Evolutionary conservation across 179 eudicot genomes (phyloP).

Genomic region (Beta corolliflora): DNA sequence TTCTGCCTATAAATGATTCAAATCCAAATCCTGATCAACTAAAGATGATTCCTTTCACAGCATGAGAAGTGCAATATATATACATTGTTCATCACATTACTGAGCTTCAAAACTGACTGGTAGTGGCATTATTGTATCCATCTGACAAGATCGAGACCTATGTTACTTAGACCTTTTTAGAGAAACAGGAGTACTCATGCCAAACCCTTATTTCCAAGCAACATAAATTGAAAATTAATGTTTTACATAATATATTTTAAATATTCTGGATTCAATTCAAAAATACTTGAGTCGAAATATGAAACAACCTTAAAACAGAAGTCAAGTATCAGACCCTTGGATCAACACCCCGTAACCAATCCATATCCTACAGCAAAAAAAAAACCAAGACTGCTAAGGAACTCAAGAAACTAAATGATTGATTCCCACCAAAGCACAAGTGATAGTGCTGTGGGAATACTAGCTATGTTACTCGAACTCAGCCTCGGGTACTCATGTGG

Average conservation of each 20-base stretch:
- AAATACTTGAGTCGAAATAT: too few species aligned
- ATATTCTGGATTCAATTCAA: too few species aligned
- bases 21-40: background rate
- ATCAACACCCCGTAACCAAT: background rate
- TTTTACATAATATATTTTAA: too few species aligned
- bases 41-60: background rate
- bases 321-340: background rate
- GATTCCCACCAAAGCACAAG: slow-evolving; percentile 1
- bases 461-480: too few species aligned
- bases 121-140: background rate
- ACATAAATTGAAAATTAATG: background rate
- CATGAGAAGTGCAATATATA: background rate
- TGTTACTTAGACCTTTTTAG: background rate
- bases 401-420: background rate
- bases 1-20: slow-evolving; percentile 60
- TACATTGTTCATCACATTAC: background rate
- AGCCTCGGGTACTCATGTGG: too few species aligned
- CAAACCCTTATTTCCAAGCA: background rate
- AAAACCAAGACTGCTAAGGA: background rate
- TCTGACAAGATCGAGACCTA: background rate
- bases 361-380: background rate
- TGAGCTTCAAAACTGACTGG: background rate
- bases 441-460: background rate
- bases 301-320: background rate
- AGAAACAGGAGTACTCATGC: background rate